Evolutionary conservation across 495 filamentous ascomycete species (phyloP).

Genomic region (Hypoxylon fuscum): DNA sequence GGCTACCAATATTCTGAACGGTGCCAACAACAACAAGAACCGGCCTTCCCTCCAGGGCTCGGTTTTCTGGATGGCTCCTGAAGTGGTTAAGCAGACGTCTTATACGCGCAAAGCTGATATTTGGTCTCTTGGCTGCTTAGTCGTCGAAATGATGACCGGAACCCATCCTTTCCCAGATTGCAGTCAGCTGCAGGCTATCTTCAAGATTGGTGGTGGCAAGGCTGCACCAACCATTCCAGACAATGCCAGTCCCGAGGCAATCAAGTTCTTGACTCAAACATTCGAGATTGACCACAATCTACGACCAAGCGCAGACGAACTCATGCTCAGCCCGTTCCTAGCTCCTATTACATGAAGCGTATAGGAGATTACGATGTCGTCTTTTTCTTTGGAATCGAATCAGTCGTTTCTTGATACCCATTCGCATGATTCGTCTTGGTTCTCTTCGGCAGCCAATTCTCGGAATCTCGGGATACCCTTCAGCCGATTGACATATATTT

Average conservation of each 20-base stretch:
- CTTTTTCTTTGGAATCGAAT: constrained; percentile 7
- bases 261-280: constrained; percentile 83
- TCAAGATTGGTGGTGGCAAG: constrained; percentile 91
- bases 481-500: neutral
- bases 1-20: constrained; percentile 68
- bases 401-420: constrained; percentile 32
- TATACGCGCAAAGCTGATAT: constrained; percentile 99
- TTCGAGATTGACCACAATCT: constrained; percentile 95
- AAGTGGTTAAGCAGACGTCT: constrained; percentile 96
- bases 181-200: constrained; percentile 97
- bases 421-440: constrained; percentile 11
- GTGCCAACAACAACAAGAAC: constrained; percentile 70
- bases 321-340: constrained; percentile 84
- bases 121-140: constrained; percentile 95
- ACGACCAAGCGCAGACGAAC: constrained; percentile 88
- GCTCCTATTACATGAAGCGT: constrained; percentile 61
- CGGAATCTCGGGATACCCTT: neutral
- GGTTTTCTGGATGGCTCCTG: constrained; percentile 99
- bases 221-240: constrained; percentile 91
- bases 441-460: constrained; percentile 7
- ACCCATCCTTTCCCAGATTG: constrained; percentile 96
- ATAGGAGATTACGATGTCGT: neutral
- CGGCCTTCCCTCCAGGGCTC: constrained; percentile 94
- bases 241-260: constrained; percentile 84
- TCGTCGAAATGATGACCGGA: constrained; percentile 99